Percentiles rank a stretch among this genome's conserved stretches.
These are phyloP conservation scores for Vaccinium corymbosum DNA, from an alignment of 148 eudicot genomes.

Conservation along the genomic window DNA sequence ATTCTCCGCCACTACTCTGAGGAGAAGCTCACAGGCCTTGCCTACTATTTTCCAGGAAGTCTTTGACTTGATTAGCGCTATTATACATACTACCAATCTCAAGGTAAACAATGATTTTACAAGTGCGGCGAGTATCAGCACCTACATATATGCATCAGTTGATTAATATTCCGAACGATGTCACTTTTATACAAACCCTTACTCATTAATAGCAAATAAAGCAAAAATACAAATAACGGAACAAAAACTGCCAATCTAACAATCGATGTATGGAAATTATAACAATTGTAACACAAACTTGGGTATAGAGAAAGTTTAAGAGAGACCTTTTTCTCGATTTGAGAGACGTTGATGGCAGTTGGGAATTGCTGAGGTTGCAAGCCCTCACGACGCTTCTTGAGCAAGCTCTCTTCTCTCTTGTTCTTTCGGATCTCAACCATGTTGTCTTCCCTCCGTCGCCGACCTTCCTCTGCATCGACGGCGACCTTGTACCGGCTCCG, in stretches of 20 bases:
- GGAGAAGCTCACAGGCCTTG: not conserved
- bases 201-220: not conserved
- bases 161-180: not conserved
- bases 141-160: not conserved
- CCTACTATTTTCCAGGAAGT: not conserved
- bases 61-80: not conserved
- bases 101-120: not conserved
- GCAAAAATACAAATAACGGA: not conserved
- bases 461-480: slow-evolving; percentile 76
- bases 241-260: not conserved
- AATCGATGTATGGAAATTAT: not conserved
- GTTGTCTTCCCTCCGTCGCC: slow-evolving; percentile 67
- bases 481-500: slow-evolving; percentile 81
- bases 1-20: not conserved
- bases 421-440: slow-evolving; percentile 82
- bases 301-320: too few species aligned
- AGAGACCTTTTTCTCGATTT: slow-evolving; percentile 48
- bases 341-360: slow-evolving; percentile 25
- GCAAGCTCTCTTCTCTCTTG: slow-evolving; percentile 71
- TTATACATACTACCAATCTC: not conserved
- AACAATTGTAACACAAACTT: not conserved
- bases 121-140: not conserved
- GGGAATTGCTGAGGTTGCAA: slow-evolving; percentile 45
- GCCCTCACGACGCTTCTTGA: slow-evolving; percentile 83
- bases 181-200: not conserved